Conservation (phyloP, 1,284 basidiomycete genomes). For the Porodaedalea pini region DNA sequence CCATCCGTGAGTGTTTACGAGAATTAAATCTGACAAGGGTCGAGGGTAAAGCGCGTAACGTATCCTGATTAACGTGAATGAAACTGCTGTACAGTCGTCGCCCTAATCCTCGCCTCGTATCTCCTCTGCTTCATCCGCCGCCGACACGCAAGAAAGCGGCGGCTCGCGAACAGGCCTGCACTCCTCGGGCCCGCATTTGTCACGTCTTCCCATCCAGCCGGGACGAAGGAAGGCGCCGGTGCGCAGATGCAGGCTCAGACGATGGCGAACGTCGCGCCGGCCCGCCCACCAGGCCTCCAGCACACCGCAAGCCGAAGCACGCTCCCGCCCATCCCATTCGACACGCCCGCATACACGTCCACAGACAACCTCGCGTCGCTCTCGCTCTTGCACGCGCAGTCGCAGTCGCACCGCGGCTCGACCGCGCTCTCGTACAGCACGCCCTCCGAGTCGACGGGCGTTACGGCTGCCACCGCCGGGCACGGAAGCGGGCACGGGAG, state of each 20-base stretch:
- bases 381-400: not conserved
- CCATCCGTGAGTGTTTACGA: conserved; percentile 8
- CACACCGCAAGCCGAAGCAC: not conserved
- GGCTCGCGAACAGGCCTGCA: not conserved
- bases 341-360: conserved; percentile 5
- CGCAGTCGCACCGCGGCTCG: not conserved
- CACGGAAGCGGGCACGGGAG: not conserved
- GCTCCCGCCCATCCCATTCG: not conserved
- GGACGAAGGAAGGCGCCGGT: not conserved
- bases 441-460: conserved; percentile 3
- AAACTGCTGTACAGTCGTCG: not conserved
- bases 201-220: not conserved
- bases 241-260: no score
- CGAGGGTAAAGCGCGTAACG: not conserved
- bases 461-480: conserved; percentile 1
- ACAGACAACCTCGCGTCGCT: conserved; percentile 7
- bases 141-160: not conserved
- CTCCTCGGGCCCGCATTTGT: not conserved
- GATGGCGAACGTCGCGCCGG: conserved; percentile 1
- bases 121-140: not conserved
- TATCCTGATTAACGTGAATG: not conserved
- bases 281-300: not conserved
- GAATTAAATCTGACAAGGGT: no score
- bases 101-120: not conserved
- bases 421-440: conserved; percentile 4